Evolutionary conservation across 148 eudicot species (phyloP).

Genomic region (Cornus controversa): DNA sequence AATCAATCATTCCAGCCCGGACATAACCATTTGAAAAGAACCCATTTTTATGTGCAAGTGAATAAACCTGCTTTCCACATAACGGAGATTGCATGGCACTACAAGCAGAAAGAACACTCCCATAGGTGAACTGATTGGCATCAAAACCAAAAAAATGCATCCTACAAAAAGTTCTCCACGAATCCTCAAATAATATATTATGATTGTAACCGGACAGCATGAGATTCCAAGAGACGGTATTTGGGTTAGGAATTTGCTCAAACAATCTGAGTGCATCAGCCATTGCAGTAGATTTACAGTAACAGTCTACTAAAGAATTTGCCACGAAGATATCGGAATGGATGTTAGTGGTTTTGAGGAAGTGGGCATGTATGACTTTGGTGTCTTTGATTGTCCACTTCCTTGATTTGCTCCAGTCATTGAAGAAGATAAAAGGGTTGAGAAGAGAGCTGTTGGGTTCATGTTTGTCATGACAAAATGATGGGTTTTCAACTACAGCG

Average conservation of each 20-base stretch:
- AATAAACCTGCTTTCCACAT: conserved; percentile 60
- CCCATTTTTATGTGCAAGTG: conserved; percentile 61
- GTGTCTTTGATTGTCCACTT: conserved; percentile 25
- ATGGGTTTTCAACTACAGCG: conserved; percentile 26
- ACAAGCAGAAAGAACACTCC: conserved; percentile 72
- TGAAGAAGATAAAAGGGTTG: conserved; percentile 36
- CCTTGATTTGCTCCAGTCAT: conserved; percentile 37
- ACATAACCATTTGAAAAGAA: conserved; percentile 68
- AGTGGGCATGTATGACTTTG: conserved; percentile 47
- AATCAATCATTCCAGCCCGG: conserved; percentile 69
- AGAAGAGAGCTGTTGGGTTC: conserved; percentile 6
- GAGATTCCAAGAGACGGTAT: conserved; percentile 59
- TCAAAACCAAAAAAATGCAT: conserved; percentile 53
- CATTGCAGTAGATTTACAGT: conserved; percentile 37
- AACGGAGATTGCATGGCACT: conserved; percentile 37
- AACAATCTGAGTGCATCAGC: conserved; percentile 57
- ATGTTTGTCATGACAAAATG: conserved; percentile 2
- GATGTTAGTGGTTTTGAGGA: conserved; percentile 29
- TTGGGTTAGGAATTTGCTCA: conserved; percentile 53
- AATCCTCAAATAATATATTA: conserved; percentile 34
- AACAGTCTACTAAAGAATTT: conserved; percentile 45
- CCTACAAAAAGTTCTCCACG: conserved; percentile 64
- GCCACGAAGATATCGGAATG: conserved; percentile 26
- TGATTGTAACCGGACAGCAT: conserved; percentile 58
- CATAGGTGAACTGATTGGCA: conserved; percentile 59